phyloP scores from a whole-genome alignment of 805 yeast species.

The Suhomyces faveliae region DNA sequence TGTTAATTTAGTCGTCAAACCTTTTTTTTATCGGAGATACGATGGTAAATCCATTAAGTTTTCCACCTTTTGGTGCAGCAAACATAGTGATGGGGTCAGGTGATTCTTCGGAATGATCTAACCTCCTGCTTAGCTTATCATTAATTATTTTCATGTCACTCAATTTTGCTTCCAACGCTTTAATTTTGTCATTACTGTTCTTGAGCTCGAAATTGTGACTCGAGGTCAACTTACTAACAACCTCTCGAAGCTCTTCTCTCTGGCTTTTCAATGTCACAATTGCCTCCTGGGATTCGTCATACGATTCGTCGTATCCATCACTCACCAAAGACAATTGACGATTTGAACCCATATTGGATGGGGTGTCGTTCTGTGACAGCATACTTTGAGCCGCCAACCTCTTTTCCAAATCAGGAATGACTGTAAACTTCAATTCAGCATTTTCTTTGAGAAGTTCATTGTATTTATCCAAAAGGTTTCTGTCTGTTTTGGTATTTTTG shows the following conservation, averaged over 20 bases:
- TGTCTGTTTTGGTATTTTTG: conserved; percentile 22
- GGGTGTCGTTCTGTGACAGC: not conserved
- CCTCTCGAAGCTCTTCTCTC: conserved; percentile 43
- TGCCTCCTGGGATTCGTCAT: conserved; percentile 12
- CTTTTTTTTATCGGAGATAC: conserved; percentile 30
- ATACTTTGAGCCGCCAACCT: conserved; percentile 14
- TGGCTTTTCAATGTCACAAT: conserved; percentile 22
- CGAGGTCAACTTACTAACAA: conserved; percentile 36
- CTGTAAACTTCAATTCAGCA: conserved; percentile 39
- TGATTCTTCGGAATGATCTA: conserved; percentile 3
- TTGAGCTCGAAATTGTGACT: conserved; percentile 37
- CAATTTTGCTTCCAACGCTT: conserved; percentile 29
- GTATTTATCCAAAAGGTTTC: conserved; percentile 37
- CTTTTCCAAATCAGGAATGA: conserved; percentile 48
- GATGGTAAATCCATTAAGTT: conserved; percentile 38
- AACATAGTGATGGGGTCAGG: not conserved
- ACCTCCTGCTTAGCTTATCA: conserved; percentile 32
- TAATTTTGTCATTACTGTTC: conserved; percentile 34
- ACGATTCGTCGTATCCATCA: conserved; percentile 10
- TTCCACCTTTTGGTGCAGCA: conserved; percentile 26
- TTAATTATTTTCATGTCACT: conserved; percentile 31
- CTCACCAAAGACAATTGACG: conserved; percentile 7
- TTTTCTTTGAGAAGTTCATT: conserved; percentile 41
- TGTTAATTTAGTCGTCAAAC: not conserved
- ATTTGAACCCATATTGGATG: not conserved